Percentiles rank a stretch among this genome's conserved stretches.
Evolutionary conservation across 139 green algal species (phyloP).

Genomic region (Chlorella ohadii): DNA sequence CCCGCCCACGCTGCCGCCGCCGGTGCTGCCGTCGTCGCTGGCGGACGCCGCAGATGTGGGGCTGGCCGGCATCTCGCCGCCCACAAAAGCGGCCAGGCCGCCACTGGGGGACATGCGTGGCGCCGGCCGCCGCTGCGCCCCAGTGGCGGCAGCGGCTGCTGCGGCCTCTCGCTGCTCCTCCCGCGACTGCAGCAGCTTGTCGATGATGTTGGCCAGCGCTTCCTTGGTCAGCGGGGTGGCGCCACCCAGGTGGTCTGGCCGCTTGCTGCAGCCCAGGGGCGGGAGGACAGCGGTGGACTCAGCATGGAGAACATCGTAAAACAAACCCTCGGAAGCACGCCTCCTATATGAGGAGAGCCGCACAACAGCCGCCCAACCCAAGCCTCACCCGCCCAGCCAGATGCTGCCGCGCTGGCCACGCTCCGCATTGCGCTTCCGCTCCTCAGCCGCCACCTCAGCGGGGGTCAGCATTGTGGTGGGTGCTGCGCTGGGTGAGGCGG

Average conservation of each 20-base stretch:
- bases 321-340: too few relatives aligned
- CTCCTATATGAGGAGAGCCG: too few relatives aligned
- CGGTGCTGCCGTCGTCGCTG: background rate
- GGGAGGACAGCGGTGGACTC: background rate
- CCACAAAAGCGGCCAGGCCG: too few relatives aligned
- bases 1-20: background rate
- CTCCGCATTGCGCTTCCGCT: slow-evolving; percentile 18
- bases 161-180: background rate
- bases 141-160: too few relatives aligned
- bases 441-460: slow-evolving; percentile 12
- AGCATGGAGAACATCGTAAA: too few relatives aligned
- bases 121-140: too few relatives aligned
- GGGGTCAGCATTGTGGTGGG: background rate
- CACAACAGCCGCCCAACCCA: background rate
- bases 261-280: background rate
- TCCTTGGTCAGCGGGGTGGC: slow-evolving; percentile 25
- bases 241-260: background rate
- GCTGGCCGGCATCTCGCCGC: background rate
- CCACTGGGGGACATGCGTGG: too few relatives aligned
- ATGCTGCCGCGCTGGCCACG: slow-evolving; percentile 6
- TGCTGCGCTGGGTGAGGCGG: background rate
- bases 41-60: background rate
- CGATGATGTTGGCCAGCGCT: slow-evolving; percentile 30
- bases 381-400: slow-evolving; percentile 20
- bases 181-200: slow-evolving; percentile 26